Evolutionary conservation across 768 basidiomycete genomes (phyloP), one percentile per base, ranked within the genome.

Genomic region (Suillus sp.): DNA sequence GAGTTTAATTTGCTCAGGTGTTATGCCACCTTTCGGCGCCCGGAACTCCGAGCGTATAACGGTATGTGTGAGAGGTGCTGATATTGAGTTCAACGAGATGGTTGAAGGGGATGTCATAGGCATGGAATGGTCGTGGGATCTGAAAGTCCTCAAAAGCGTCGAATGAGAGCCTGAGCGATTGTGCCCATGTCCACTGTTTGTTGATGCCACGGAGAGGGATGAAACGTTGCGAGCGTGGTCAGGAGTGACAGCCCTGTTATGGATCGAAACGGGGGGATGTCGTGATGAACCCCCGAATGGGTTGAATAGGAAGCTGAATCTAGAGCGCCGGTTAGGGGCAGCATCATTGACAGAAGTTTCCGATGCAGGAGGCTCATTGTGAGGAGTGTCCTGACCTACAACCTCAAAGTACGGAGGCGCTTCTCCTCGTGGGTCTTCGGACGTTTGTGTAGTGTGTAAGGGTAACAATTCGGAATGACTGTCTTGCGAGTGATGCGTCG

Each of bases 61-160:
- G 13, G 92, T 93, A 71, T 94, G 90, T 7, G 87, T 82, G 10
- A 94, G 82, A 8, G 92, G 92, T 5, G 89, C 71, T 6, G 90
- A 92, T 62, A 94, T 93, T 11, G 84, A 90, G 66, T 86, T 80
- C 40, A 92, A 78, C 20, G 91, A 91, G 62, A 91, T 86, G 60
- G 82, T 78, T 22, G 90, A 90, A 9, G 90, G 86, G 1, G 88
- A 90, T 38, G 81, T 85, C 54, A 86, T 80, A 61, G 78, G 75
- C 63, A 74, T 74, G 18, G 76, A 76, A 60, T 78, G 77, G 32
- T 40, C 74, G 70, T 51, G 83, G 80, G 65, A 78, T 78, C 71
- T 85, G 79, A 64, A 14, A 68, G 30, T 4, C 20, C 42, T 16
- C 45, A 45, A 35, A 70, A 64, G 32, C 56, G 25, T 64, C 42